Percentiles rank a stretch among this genome's conserved stretches.
phyloP scores from a whole-genome alignment of 1,284 basidiomycete genomes.

The Gymnopus androsaceus region DNA sequence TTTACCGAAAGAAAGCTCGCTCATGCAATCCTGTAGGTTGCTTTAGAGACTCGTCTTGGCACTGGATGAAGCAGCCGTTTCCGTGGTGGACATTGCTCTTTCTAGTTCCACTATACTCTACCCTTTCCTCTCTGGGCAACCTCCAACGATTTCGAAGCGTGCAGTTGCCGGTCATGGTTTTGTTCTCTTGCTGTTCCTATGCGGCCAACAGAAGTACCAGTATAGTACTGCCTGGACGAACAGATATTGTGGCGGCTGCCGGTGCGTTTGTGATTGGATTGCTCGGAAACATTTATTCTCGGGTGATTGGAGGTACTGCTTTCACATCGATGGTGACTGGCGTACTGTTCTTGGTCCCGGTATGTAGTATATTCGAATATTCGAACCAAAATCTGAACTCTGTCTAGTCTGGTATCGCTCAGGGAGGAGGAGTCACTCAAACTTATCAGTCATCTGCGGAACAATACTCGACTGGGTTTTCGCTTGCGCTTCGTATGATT shows the following conservation, averaged over 20 bases:
- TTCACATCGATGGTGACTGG: conserved; percentile 91
- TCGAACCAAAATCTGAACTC: background rate
- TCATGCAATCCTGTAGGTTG: conserved; percentile 61
- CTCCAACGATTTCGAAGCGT: conserved; percentile 69
- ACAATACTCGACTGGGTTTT: conserved; percentile 70
- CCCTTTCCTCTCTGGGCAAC: conserved; percentile 76
- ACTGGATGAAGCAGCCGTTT: conserved; percentile 75
- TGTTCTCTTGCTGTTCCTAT: conserved; percentile 78
- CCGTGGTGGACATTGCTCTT: conserved; percentile 78
- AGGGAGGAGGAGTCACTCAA: conserved; percentile 80
- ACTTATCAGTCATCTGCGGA: conserved; percentile 63
- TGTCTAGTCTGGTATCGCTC: conserved; percentile 77
- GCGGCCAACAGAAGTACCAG: conserved; percentile 66
- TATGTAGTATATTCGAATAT: conserved; percentile 30
- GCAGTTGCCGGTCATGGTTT: conserved; percentile 77
- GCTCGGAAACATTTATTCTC: conserved; percentile 80
- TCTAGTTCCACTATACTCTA: conserved; percentile 80
- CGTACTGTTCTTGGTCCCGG: conserved; percentile 82
- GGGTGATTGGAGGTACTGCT: conserved; percentile 75
- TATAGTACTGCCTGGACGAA: conserved; percentile 47
- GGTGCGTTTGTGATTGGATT: conserved; percentile 84
- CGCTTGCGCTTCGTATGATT: conserved; percentile 76
- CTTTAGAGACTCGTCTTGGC: conserved; percentile 68
- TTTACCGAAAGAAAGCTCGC: background rate
- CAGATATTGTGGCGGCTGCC: conserved; percentile 68